Conservation (phyloP, 192 early-diverging fungal genomes). For the Podila minutissima region DNA sequence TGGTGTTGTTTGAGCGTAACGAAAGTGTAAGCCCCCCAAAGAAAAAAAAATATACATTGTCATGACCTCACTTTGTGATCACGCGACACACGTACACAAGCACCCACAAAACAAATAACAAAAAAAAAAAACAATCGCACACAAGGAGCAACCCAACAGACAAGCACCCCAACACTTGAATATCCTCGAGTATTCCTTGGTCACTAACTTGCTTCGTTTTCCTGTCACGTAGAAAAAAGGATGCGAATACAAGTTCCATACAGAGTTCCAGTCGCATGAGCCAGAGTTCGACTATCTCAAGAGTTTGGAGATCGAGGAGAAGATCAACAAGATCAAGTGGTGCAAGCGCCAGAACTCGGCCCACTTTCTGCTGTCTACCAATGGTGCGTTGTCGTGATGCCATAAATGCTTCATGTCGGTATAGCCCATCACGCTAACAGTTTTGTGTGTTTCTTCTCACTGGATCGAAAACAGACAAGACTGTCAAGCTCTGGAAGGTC, state of each 20-base stretch:
- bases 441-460: not conserved
- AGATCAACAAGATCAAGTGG: slow-evolving; percentile 99
- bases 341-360: slow-evolving; percentile 95
- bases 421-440: not conserved
- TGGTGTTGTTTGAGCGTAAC: slow-evolving; percentile 98
- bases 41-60: not conserved
- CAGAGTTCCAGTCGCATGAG: slow-evolving; percentile 99
- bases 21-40: slow-evolving; percentile 78
- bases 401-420: not conserved
- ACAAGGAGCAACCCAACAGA: not conserved
- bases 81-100: not conserved
- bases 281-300: slow-evolving; percentile 99
- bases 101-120: too few relatives aligned
- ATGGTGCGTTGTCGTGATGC: slow-evolving; percentile 65
- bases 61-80: not conserved
- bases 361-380: slow-evolving; percentile 97
- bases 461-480: slow-evolving; percentile 80
- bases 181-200: not conserved
- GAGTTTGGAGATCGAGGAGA: slow-evolving; percentile 99
- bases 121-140: not conserved
- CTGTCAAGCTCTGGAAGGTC: slow-evolving; percentile 99
- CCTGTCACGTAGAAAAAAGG: slow-evolving; percentile 85
- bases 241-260: slow-evolving; percentile 99
- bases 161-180: not conserved
- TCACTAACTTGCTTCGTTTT: not conserved